Evolutionary conservation across 306 rosid genomes (phyloP).

Genomic region (Vigna unguiculata): DNA sequence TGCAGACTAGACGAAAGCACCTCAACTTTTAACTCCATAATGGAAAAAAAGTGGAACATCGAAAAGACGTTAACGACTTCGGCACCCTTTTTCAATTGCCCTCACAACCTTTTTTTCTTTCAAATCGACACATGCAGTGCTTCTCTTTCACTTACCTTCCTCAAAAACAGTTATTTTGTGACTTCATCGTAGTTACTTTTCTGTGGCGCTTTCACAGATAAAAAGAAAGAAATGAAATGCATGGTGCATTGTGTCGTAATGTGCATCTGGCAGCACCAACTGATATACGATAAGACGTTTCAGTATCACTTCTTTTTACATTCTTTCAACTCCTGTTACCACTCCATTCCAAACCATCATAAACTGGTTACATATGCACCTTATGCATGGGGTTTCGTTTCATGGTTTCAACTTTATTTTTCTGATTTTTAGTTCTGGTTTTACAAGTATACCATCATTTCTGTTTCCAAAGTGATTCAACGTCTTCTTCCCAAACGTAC

Average conservation of each 20-base stretch:
- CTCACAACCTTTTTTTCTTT: constrained; percentile 28
- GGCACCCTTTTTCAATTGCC: constrained; percentile 34
- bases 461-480: no score
- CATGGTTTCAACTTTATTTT: no score
- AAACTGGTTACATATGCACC: neutral
- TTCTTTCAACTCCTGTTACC: neutral
- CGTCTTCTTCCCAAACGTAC: no score
- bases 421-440: no score
- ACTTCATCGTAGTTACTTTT: no score
- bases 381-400: no score
- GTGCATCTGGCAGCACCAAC: constrained; percentile 6
- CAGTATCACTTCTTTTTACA: constrained; percentile 19
- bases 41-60: constrained; percentile 23
- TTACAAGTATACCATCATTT: no score
- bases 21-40: constrained; percentile 14
- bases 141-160: no score
- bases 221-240: neutral
- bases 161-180: neutral
- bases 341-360: neutral
- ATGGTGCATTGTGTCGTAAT: neutral
- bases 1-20: constrained; percentile 57
- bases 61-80: constrained; percentile 41
- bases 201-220: neutral
- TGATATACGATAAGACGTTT: constrained; percentile 34
- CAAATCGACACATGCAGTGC: no score